phyloP scores from a whole-genome alignment of 805 yeast genomes.

The Nakazawaea holstii region DNA sequence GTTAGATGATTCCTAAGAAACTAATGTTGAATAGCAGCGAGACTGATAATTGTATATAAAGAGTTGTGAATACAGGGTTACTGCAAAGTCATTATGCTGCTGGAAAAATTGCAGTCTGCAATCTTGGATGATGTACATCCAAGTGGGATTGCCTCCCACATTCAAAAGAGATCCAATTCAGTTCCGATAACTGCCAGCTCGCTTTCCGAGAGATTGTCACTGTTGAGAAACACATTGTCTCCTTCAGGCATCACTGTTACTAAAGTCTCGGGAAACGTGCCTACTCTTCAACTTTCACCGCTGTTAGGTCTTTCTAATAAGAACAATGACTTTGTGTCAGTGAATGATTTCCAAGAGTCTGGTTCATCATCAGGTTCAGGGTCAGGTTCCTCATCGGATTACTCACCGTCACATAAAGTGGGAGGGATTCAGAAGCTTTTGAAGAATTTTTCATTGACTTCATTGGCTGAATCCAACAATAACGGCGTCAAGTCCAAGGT shows the following conservation, averaged over 20 bases:
- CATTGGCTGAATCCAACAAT: neutral
- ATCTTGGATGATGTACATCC: neutral
- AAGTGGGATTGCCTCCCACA: neutral
- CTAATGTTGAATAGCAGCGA: no score
- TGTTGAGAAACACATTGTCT: constrained; percentile 3
- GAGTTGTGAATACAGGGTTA: no score
- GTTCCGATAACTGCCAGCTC: constrained; percentile 2
- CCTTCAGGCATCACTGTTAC: neutral
- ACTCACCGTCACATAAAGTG: neutral
- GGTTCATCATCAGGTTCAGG: neutral
- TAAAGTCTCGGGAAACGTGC: neutral
- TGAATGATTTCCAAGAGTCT: neutral
- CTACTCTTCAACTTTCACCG: neutral
- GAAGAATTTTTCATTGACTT: neutral
- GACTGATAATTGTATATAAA: no score
- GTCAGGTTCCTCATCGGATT: neutral
- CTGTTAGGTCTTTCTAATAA: neutral
- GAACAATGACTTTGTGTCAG: neutral
- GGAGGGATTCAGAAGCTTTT: constrained; percentile 2
- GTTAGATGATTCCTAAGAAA: no score
- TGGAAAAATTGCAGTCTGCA: neutral
- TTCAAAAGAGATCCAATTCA: constrained; percentile 7
- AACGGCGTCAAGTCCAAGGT: neutral
- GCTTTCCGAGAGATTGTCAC: constrained; percentile 6
- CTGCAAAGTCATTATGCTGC: neutral